These are phyloP conservation scores for Conticribra weissflogii DNA, from an alignment of 108 stramenopile species.

Conservation along the genomic window DNA sequence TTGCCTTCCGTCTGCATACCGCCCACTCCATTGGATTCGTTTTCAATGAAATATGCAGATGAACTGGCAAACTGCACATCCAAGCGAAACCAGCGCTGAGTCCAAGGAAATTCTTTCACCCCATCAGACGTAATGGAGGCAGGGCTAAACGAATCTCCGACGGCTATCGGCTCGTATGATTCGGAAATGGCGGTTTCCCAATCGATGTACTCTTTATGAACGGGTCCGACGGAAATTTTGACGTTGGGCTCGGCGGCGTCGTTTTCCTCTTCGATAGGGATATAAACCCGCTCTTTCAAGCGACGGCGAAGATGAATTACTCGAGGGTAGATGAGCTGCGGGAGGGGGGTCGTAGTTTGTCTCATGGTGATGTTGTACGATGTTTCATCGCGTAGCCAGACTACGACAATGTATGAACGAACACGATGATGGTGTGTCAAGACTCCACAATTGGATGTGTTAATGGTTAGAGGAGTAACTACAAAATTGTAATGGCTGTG, in stretches of 20 bases:
- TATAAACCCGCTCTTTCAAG: conserved; percentile 2
- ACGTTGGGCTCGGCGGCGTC: neutral
- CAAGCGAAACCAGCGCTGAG: conserved; percentile 7
- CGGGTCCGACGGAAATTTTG: neutral
- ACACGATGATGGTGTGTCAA: too few relatives aligned
- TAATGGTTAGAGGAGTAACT: too few relatives aligned
- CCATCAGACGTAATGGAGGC: conserved; percentile 2
- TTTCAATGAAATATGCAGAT: too few relatives aligned
- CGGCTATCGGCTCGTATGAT: neutral
- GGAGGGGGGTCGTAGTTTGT: conserved; percentile 10
- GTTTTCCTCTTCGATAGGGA: neutral
- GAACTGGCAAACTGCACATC: conserved; percentile 2
- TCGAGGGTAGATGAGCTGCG: conserved; percentile 8
- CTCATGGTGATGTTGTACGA: neutral
- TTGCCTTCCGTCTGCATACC: too few relatives aligned
- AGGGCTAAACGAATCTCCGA: conserved; percentile 4
- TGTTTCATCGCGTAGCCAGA: too few relatives aligned
- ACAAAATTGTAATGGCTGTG: too few relatives aligned
- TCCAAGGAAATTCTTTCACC: conserved; percentile 13
- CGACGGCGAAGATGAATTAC: conserved; percentile 5
- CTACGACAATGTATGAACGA: too few relatives aligned
- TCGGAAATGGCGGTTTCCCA: conserved; percentile 1
- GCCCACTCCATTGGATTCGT: too few relatives aligned
- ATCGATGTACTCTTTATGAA: conserved; percentile 1
- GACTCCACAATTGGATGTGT: too few relatives aligned